These are phyloP conservation scores for Aspergillus bombycis DNA, from an alignment of 2,329 filamentous ascomycete genomes.

Conservation along the genomic window DNA sequence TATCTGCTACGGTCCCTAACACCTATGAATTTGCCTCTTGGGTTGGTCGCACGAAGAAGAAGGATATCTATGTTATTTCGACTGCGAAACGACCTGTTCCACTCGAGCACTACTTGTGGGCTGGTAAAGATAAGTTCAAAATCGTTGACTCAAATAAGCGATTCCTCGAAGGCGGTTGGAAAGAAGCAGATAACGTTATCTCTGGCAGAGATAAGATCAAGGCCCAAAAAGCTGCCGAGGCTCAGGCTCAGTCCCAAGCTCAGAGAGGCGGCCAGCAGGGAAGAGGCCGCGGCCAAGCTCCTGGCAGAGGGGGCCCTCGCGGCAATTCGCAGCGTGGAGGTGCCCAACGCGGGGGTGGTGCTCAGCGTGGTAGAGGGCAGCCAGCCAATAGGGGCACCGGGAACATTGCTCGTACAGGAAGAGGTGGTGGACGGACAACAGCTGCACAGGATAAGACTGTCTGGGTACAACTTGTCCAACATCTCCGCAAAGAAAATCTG, in stretches of 20 bases:
- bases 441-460: slow-evolving; percentile 93
- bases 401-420: slow-evolving; percentile 87
- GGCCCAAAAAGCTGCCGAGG: slow-evolving; percentile 55
- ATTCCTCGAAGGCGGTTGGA: slow-evolving; percentile 92
- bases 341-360: slow-evolving; percentile 51
- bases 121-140: slow-evolving; percentile 86
- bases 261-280: slow-evolving; percentile 60
- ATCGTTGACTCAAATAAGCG: slow-evolving; percentile 92
- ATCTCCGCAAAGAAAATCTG: slow-evolving; percentile 81
- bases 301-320: slow-evolving; percentile 45
- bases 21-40: slow-evolving; percentile 97
- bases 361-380: slow-evolving; percentile 59
- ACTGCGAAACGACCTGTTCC: slow-evolving; percentile 94
- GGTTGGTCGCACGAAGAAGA: slow-evolving; percentile 97
- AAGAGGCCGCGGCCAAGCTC: slow-evolving; percentile 55
- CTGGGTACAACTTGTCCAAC: slow-evolving; percentile 95
- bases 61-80: slow-evolving; percentile 98
- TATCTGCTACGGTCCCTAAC: slow-evolving; percentile 96
- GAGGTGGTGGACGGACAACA: slow-evolving; percentile 82
- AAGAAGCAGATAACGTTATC: slow-evolving; percentile 81
- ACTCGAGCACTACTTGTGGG: slow-evolving; percentile 95
- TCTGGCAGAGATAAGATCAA: slow-evolving; percentile 80
- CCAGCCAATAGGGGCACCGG: slow-evolving; percentile 66
- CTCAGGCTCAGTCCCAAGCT: slow-evolving; percentile 54
- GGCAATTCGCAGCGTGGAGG: slow-evolving; percentile 39